Evolutionary conservation across 2,329 filamentous ascomycete genomes (phyloP), one percentile per base, ranked within the genome.

Genomic region (Dothideomycetidae sp.): DNA sequence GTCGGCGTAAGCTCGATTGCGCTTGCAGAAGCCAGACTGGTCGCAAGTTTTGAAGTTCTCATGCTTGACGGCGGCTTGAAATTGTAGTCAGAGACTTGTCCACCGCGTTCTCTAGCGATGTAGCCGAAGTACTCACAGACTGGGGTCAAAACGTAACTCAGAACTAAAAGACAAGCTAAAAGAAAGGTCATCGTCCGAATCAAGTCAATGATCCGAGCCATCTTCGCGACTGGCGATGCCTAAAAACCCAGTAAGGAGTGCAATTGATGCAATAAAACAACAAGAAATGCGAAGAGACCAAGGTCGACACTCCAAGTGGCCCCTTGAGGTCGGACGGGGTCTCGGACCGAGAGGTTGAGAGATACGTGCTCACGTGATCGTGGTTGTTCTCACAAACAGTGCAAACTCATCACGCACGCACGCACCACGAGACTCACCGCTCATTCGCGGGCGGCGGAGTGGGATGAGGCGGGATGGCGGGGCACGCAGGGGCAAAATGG

Each of bases 11-110:
- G 74, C 81, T 56, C 90, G 77, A 62, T 96, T 96, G 47, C 90
- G 81, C 57, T 85, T 90, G 64, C 90, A 98, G 66, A 98, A 98
- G 51, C 90, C 90, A 3, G 88, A 90, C 57, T 98, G 88, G 48
- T 81, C 66, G 64, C 90, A 98, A 51, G 81, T 93, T 57, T 96
- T 98, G 70, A 96, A 98, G 58, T 93, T 86, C 52, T 93, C 77
- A 55, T 93, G 81, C 64, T 98, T 98, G 36, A 98, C 90, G 51
- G 73, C 69, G 46, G 73, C 85, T 93, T 48, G 18, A 26, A 31
- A 5, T n/a, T n/a, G n/a, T n/a, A 21, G 21, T 34, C 28, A 30
- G 35, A 17, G 21, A 11, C 37, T 21, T 2, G 3, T 28, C 10
- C n/a, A 15, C n/a, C 5, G n/a, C 15, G 7, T 28, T 18, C 10